phyloP scores from a whole-genome alignment of 2,329 filamentous ascomycete genomes.

The Fusarium coffeatum region DNA sequence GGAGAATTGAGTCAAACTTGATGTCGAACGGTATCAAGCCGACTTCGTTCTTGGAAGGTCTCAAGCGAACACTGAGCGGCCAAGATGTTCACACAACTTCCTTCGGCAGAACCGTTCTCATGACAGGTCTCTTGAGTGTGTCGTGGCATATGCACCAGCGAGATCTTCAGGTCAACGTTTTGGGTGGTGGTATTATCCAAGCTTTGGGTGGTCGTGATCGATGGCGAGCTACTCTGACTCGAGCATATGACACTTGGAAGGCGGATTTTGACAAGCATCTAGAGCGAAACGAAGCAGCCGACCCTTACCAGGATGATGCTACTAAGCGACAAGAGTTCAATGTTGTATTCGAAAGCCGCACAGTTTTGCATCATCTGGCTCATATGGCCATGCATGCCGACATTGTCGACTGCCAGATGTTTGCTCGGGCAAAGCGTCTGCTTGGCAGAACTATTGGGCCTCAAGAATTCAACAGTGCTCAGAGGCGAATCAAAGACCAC shows the following conservation, averaged over 20 bases:
- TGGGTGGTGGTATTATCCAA: conserved; percentile 77
- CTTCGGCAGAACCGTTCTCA: conserved; percentile 91
- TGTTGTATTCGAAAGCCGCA: conserved; percentile 84
- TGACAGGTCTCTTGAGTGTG: conserved; percentile 92
- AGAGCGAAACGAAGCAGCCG: conserved; percentile 65
- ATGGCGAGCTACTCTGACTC: conserved; percentile 86
- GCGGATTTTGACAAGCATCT: conserved; percentile 88
- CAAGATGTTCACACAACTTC: conserved; percentile 89
- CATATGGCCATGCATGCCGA: conserved; percentile 99
- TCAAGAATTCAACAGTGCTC: conserved; percentile 82
- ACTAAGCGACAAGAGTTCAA: conserved; percentile 71
- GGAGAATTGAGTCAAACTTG: conserved; percentile 82
- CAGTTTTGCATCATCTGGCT: conserved; percentile 90
- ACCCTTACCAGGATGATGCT: conserved; percentile 67
- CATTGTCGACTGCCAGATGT: conserved; percentile 97
- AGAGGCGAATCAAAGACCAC: conserved; percentile 83
- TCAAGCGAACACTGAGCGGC: conserved; percentile 89
- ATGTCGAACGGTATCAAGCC: conserved; percentile 85
- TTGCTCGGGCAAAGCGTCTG: conserved; percentile 85
- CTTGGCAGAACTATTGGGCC: conserved; percentile 86
- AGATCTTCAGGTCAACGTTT: conserved; percentile 89
- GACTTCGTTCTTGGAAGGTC: conserved; percentile 87
- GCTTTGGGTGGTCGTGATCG: conserved; percentile 89
- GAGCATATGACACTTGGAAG: conserved; percentile 95
- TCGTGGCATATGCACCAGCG: conserved; percentile 98